A percentile compares a stretch with the other conserved stretches of the same genome.
These are phyloP conservation scores for Aspergillus carlsbadensis DNA, from an alignment of 495 filamentous ascomycete genomes.

Conservation along the genomic window DNA sequence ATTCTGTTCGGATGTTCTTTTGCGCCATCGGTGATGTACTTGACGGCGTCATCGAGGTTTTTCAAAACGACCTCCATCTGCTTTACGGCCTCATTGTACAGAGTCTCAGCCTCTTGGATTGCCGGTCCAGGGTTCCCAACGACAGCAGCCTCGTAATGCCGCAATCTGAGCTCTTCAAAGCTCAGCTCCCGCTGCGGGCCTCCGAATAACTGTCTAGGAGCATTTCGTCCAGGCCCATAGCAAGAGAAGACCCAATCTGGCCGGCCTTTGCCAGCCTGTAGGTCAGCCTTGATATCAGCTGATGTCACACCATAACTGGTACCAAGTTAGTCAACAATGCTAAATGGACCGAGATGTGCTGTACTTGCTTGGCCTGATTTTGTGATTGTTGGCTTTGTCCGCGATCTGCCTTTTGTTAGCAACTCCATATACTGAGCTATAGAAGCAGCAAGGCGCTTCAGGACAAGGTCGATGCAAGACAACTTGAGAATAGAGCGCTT, in stretches of 20 bases:
- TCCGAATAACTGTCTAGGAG: constrained; percentile 77
- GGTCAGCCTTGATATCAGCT: constrained; percentile 59
- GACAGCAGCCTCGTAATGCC: constrained; percentile 59
- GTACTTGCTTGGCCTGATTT: constrained; percentile 29
- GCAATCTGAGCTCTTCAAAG: constrained; percentile 75
- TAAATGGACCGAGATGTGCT: not conserved
- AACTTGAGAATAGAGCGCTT: not conserved
- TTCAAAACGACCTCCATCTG: constrained; percentile 67
- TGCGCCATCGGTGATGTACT: constrained; percentile 64
- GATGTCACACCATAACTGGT: constrained; percentile 51
- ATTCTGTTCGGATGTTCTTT: constrained; percentile 79
- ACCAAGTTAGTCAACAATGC: constrained; percentile 17
- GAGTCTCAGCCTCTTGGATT: constrained; percentile 59
- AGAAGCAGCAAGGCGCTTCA: not conserved
- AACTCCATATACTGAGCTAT: not conserved
- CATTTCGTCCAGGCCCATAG: constrained; percentile 70
- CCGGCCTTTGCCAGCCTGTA: constrained; percentile 56
- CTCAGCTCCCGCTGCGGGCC: constrained; percentile 77
- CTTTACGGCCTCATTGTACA: constrained; percentile 59
- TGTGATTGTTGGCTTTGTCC: constrained; percentile 21
- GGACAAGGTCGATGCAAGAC: not conserved
- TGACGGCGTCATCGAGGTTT: constrained; percentile 68
- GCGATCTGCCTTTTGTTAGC: constrained; percentile 13
- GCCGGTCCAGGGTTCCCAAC: constrained; percentile 63
- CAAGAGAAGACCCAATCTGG: constrained; percentile 83